These are phyloP conservation scores for Alternaria dauci DNA, from an alignment of 2,329 filamentous ascomycete genomes.

Conservation along the genomic window DNA sequence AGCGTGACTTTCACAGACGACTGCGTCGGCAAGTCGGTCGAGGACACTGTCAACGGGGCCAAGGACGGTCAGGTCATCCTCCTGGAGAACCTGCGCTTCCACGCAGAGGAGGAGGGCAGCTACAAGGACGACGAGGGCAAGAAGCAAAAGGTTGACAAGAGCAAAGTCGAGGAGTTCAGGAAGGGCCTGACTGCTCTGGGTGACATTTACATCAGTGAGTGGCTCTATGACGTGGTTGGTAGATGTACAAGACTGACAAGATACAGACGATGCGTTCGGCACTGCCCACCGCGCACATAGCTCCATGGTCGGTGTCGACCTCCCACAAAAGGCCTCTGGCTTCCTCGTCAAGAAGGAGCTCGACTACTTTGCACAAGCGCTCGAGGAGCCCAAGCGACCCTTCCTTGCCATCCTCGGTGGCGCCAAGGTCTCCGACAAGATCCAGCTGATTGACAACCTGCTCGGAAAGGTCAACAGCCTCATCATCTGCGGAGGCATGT, in stretches of 20 bases:
- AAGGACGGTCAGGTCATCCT: constrained; percentile 83
- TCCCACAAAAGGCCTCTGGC: constrained; percentile 95
- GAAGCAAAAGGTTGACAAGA: constrained; percentile 98
- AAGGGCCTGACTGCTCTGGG: constrained; percentile 93
- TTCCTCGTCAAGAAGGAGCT: constrained; percentile 99
- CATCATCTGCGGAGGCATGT: constrained; percentile 97
- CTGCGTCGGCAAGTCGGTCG: constrained; percentile 87
- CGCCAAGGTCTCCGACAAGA: constrained; percentile 99
- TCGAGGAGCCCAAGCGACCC: constrained; percentile 90
- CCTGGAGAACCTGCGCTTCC: constrained; percentile 97
- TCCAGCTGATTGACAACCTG: constrained; percentile 98
- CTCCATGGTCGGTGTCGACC: constrained; percentile 97
- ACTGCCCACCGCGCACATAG: constrained; percentile 98
- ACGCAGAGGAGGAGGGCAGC: constrained; percentile 97
- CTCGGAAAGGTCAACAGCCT: constrained; percentile 97
- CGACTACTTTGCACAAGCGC: constrained; percentile 97
- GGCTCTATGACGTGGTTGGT: background rate
- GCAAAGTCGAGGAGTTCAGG: constrained; percentile 89
- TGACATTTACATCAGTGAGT: constrained; percentile 93
- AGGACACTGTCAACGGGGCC: constrained; percentile 87
- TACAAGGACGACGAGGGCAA: constrained; percentile 93
- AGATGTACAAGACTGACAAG: constrained; percentile 27
- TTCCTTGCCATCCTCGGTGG: constrained; percentile 99
- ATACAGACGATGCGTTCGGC: constrained; percentile 91
- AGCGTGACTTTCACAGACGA: constrained; percentile 88